These are phyloP conservation scores for Coemansia sp. DNA, from an alignment of 192 early-diverging fungal species.

Conservation along the genomic window DNA sequence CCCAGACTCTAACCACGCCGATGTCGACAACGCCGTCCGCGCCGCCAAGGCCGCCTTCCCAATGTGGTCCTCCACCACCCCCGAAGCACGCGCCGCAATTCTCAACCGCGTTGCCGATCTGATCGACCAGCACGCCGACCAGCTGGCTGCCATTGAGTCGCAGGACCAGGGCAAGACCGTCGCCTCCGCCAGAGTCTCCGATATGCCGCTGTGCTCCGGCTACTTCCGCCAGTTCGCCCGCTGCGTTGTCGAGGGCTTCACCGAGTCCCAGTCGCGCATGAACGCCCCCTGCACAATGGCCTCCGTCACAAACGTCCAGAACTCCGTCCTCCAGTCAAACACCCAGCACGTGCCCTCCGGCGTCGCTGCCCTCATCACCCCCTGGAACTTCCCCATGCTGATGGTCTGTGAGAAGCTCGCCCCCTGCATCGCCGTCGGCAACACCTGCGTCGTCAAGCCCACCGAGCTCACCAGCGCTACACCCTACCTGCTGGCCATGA, in stretches of 20 bases:
- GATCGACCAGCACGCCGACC: conserved; percentile 47
- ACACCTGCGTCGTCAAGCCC: conserved; percentile 74
- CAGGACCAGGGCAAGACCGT: conserved; percentile 78
- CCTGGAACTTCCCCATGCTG: conserved; percentile 74
- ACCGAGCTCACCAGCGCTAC: conserved; percentile 67
- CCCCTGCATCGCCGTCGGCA: conserved; percentile 72
- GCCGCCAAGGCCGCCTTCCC: conserved; percentile 64
- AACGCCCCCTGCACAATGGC: conserved; percentile 7
- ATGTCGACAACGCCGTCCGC: conserved; percentile 67
- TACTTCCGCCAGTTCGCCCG: conserved; percentile 79
- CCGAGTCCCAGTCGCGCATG: conserved; percentile 30
- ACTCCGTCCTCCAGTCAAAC: conserved; percentile 30
- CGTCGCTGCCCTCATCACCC: conserved; percentile 72
- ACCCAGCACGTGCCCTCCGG: conserved; percentile 72
- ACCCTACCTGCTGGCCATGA: conserved; percentile 60
- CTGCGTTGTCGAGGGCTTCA: conserved; percentile 61
- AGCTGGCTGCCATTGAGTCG: conserved; percentile 62
- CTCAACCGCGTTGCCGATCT: conserved; percentile 64
- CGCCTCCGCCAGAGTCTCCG: conserved; percentile 54
- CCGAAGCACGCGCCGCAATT: conserved; percentile 44
- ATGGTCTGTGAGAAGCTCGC: conserved; percentile 80
- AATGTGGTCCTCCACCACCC: conserved; percentile 57
- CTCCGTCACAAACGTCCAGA: conserved; percentile 54
- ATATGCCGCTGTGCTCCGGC: conserved; percentile 60
- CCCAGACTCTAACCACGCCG: conserved; percentile 58